Evolutionary conservation across 73 alveolate species (phyloP).

Genomic region (Paramecium sonneborni): DNA sequence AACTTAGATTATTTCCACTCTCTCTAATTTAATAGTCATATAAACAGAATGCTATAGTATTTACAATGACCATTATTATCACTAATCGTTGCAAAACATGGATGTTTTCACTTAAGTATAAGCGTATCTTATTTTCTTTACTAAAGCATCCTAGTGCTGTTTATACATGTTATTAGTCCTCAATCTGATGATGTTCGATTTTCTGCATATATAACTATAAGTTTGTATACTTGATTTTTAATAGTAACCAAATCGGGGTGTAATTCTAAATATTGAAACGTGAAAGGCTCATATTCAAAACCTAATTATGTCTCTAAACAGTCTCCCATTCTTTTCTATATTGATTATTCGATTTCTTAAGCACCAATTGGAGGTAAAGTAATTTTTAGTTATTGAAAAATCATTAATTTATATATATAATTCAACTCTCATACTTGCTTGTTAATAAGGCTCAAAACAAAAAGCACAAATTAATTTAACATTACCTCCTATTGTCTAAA

Average conservation of each 20-base stretch:
- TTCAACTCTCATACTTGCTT: background rate
- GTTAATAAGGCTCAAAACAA: background rate
- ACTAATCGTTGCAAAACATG: background rate
- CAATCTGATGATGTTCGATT: background rate
- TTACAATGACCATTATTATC: constrained; percentile 1
- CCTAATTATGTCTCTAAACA: constrained; percentile 52
- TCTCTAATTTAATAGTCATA: constrained; percentile 48
- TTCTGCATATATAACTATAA: background rate
- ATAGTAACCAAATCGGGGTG: constrained; percentile 47
- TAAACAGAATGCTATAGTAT: constrained; percentile 36
- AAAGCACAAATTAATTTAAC: background rate
- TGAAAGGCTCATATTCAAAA: background rate
- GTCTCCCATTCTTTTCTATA: background rate
- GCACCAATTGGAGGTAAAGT: background rate
- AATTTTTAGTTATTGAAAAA: constrained; percentile 21
- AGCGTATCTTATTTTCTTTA: constrained; percentile 15
- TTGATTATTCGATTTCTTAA: background rate
- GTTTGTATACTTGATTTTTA: constrained; percentile 8
- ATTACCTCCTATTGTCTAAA: background rate
- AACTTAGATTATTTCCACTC: background rate
- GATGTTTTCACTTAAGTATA: background rate
- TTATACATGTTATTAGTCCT: background rate
- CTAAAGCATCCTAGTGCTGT: constrained; percentile 10
- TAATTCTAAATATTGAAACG: constrained; percentile 52
- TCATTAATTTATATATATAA: constrained; percentile 38